Evolutionary conservation across 1,284 basidiomycete species (phyloP).

Genomic region (Hemileia vastatrix): DNA sequence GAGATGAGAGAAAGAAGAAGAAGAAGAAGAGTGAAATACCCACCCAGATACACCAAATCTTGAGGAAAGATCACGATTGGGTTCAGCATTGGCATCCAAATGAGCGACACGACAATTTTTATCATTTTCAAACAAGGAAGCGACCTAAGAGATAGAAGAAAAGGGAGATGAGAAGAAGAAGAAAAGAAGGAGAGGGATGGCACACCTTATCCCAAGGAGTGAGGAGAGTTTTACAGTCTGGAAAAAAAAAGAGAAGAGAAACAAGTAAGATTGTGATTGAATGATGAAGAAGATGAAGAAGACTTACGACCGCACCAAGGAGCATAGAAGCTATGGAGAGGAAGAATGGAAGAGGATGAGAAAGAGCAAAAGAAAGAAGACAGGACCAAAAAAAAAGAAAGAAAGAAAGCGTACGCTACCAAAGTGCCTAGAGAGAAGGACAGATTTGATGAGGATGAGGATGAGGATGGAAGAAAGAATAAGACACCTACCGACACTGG

Average conservation of each 20-base stretch:
- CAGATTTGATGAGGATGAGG: background rate
- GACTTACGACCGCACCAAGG: constrained; percentile 23
- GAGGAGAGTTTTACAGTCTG: constrained; percentile 14
- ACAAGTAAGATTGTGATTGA: background rate
- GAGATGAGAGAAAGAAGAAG: background rate
- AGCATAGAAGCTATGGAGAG: constrained; percentile 12
- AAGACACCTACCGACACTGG: constrained; percentile 8
- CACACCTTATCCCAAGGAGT: constrained; percentile 12
- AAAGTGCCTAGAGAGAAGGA: constrained; percentile 8
- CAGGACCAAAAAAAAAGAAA: background rate
- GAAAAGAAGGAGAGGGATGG: background rate
- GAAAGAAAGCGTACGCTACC: constrained; percentile 5
- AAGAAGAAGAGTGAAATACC: background rate
- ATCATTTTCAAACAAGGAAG: constrained; percentile 6
- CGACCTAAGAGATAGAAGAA: background rate
- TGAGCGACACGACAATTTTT: constrained; percentile 18
- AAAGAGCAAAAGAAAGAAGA: background rate
- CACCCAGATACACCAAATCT: constrained; percentile 9
- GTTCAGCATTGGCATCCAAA: constrained; percentile 17
- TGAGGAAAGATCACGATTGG: constrained; percentile 3
- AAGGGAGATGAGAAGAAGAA: background rate
- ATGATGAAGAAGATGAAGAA: background rate
- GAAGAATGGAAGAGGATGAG: background rate
- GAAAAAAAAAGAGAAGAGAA: background rate
- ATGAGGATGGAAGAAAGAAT: background rate